Evolutionary conservation across 768 basidiomycete species (phyloP).

Genomic region (Aureoboletus auriporus): DNA sequence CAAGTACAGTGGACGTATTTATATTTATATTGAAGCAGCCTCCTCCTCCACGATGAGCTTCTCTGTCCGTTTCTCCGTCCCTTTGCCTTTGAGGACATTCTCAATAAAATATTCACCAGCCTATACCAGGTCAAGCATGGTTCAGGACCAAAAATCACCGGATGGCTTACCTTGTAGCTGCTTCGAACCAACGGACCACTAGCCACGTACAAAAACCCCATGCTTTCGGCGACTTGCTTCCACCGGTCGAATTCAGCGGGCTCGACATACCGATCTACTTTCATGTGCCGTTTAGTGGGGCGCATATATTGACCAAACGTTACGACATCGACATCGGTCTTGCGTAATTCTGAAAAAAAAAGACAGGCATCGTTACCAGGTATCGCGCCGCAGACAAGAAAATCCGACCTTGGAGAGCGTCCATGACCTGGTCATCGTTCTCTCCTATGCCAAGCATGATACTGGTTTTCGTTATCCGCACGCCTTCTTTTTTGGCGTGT

Average conservation of each 20-base stretch:
- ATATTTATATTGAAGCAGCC: slow-evolving; percentile 4
- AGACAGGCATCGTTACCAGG: background rate
- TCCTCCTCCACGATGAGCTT: slow-evolving; percentile 26
- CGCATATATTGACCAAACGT: slow-evolving; percentile 99
- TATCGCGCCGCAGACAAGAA: background rate
- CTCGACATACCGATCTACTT: slow-evolving; percentile 93
- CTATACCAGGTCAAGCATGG: slow-evolving; percentile 35
- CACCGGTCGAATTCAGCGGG: slow-evolving; percentile 91
- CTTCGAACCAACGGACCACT: slow-evolving; percentile 94
- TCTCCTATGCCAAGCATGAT: slow-evolving; percentile 99
- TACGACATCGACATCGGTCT: slow-evolving; percentile 89
- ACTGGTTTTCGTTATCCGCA: slow-evolving; percentile 92
- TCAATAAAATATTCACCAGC: slow-evolving; percentile 97
- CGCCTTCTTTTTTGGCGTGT: slow-evolving; percentile 80
- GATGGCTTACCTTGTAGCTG: slow-evolving; percentile 84
- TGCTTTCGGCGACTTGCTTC: slow-evolving; percentile 84
- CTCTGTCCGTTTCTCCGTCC: slow-evolving; percentile 37
- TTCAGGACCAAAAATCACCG: background rate
- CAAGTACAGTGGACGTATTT: no score
- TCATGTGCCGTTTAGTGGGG: slow-evolving; percentile 98
- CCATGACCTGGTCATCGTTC: slow-evolving; percentile 72
- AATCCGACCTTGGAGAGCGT: slow-evolving; percentile 73
- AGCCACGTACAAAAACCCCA: slow-evolving; percentile 97
- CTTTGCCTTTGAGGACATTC: slow-evolving; percentile 74
- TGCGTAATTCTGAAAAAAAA: slow-evolving; percentile 67